Evolutionary conservation across 2,329 filamentous ascomycete species (phyloP).

Genomic region (Ophiostoma perfectum): DNA sequence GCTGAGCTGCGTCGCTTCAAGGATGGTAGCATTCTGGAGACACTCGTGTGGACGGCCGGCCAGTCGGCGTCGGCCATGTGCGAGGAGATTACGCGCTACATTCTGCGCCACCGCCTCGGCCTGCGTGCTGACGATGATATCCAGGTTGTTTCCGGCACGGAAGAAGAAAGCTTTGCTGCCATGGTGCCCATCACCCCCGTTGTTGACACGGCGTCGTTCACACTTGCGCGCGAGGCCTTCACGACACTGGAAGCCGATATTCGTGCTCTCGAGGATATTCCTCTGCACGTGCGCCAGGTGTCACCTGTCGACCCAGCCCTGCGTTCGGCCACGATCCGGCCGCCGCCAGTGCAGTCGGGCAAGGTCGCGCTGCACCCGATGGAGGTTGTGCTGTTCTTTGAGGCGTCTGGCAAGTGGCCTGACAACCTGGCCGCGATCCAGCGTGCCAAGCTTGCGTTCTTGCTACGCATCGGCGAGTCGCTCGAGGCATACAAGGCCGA

Average conservation of each 20-base stretch:
- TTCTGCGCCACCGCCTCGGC: slow-evolving; percentile 64
- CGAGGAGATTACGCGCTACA: slow-evolving; percentile 71
- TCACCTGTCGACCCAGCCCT: slow-evolving; percentile 66
- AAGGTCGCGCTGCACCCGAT: slow-evolving; percentile 52
- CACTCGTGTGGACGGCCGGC: slow-evolving; percentile 70
- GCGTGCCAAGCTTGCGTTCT: slow-evolving; percentile 85
- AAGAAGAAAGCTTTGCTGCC: slow-evolving; percentile 40
- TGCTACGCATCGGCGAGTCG: slow-evolving; percentile 68
- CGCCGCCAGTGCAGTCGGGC: slow-evolving; percentile 45
- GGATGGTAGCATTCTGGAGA: slow-evolving; percentile 89
- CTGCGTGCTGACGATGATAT: slow-evolving; percentile 48
- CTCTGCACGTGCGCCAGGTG: slow-evolving; percentile 78
- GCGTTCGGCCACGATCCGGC: slow-evolving; percentile 62
- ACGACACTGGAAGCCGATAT: slow-evolving; percentile 69
- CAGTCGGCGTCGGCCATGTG: slow-evolving; percentile 60
- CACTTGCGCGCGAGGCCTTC: slow-evolving; percentile 64
- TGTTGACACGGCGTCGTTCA: slow-evolving; percentile 56
- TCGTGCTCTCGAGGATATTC: slow-evolving; percentile 72
- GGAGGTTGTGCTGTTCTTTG: slow-evolving; percentile 82
- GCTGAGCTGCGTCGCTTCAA: slow-evolving; percentile 91
- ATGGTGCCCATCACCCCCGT: slow-evolving; percentile 43
- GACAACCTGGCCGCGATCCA: slow-evolving; percentile 89
- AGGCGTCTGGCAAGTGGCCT: slow-evolving; percentile 89
- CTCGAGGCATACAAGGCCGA: slow-evolving; percentile 52
- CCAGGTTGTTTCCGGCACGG: slow-evolving; percentile 39